Conservation (phyloP, 345 rosid species). For the Linum trigynum region DNA sequence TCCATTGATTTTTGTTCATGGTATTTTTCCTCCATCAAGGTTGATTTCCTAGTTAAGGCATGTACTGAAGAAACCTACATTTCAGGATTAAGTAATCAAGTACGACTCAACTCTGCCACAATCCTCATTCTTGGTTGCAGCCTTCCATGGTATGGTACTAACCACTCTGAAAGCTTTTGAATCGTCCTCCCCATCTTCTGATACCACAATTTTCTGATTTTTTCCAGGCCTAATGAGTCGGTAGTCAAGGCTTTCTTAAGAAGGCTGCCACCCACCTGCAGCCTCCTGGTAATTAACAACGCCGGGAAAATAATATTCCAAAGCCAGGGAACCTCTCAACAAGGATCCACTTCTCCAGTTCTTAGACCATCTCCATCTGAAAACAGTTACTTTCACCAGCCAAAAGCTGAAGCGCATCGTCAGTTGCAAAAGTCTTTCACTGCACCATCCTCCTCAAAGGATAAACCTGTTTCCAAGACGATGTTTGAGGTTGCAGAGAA, state of each 20-base stretch:
- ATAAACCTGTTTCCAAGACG: conserved; percentile 5
- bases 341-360: conserved; percentile 21
- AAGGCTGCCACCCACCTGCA: conserved; percentile 33
- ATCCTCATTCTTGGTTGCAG: conserved; percentile 36
- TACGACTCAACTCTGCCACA: conserved; percentile 26
- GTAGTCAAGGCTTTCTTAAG: conserved; percentile 16
- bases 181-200: background rate
- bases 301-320: conserved; percentile 20
- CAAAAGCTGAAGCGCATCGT: background rate
- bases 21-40: conserved; percentile 12
- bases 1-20: background rate
- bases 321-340: conserved; percentile 33
- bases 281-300: conserved; percentile 24
- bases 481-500: conserved; percentile 7
- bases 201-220: background rate
- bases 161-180: background rate
- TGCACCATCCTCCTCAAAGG: conserved; percentile 12
- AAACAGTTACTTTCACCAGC: background rate
- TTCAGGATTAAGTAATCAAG: conserved; percentile 26
- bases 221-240: conserved; percentile 27
- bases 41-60: conserved; percentile 31
- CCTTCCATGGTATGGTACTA: conserved; percentile 17
- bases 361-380: conserved; percentile 11
- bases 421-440: conserved; percentile 18
- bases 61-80: conserved; percentile 26